Evolutionary conservation across 441 rosid species (phyloP).

Genomic region (Aquilaria agallochum): DNA sequence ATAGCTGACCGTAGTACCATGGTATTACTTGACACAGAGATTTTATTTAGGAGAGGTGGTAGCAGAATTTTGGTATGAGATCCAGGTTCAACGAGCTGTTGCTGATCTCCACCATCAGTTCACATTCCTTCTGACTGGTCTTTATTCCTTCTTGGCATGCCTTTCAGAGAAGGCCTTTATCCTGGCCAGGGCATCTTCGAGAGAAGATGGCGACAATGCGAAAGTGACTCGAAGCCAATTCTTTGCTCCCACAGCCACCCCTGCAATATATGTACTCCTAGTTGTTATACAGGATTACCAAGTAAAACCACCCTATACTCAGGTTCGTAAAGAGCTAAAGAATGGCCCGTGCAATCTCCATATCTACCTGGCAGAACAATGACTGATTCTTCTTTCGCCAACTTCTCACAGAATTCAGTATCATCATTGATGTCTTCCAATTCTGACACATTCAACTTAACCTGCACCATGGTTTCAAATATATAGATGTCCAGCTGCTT

Average conservation of each 20-base stretch:
- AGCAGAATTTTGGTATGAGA: background rate
- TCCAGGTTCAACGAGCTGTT: slow-evolving; percentile 9
- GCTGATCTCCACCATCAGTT: background rate
- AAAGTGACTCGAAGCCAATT: slow-evolving; percentile 74
- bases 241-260: slow-evolving; percentile 54
- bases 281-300: background rate
- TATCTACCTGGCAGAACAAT: slow-evolving; percentile 46
- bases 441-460: slow-evolving; percentile 36
- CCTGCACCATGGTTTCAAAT: slow-evolving; percentile 25
- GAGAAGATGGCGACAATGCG: slow-evolving; percentile 44
- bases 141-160: slow-evolving; percentile 43
- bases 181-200: slow-evolving; percentile 57
- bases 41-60: too few relatives aligned
- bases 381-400: slow-evolving; percentile 51
- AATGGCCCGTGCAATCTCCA: background rate
- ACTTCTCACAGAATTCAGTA: slow-evolving; percentile 45
- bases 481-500: background rate
- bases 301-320: background rate
- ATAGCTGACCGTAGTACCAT: too few relatives aligned
- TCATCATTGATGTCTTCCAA: slow-evolving; percentile 42
- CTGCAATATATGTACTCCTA: slow-evolving; percentile 27
- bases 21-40: too few relatives aligned
- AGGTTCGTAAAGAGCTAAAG: background rate
- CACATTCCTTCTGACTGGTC: too few relatives aligned
- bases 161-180: slow-evolving; percentile 53